Conservation (phyloP, 2,329 filamentous ascomycete species). For the Colletotrichum sp. region DNA sequence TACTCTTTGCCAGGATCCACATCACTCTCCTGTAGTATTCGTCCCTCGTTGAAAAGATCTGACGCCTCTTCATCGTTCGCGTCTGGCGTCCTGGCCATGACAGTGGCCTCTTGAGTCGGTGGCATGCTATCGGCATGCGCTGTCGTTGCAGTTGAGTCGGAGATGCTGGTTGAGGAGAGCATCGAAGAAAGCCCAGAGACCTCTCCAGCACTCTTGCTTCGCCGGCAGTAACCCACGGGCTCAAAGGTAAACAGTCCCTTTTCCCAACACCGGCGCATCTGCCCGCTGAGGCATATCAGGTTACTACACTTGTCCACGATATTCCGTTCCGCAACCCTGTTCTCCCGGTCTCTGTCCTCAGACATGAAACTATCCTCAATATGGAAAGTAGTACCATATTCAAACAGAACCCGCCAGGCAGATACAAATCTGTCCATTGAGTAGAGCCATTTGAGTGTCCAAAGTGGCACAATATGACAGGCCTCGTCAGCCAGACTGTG, state of each 20-base stretch:
- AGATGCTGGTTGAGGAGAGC: not conserved
- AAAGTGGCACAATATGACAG: not conserved
- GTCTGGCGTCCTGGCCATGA: not conserved
- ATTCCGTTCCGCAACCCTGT: accelerated
- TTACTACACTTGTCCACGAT: not conserved
- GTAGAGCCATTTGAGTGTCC: not conserved
- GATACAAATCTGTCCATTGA: not conserved
- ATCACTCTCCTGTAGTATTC: not conserved
- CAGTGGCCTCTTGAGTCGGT: not conserved
- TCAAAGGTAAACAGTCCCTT: not conserved
- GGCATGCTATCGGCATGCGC: not conserved
- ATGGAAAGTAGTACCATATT: not conserved
- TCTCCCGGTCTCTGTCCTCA: not conserved
- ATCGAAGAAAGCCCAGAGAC: not conserved
- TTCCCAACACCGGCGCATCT: not conserved
- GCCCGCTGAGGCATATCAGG: not conserved
- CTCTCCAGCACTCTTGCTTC: not conserved
- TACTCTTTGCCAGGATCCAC: not conserved
- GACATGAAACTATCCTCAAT: accelerated
- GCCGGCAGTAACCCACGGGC: not conserved
- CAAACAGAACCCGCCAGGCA: not conserved
- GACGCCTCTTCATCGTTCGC: not conserved
- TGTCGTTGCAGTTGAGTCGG: not conserved
- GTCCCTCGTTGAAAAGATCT: not conserved
- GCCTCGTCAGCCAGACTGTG: not conserved